Percentiles rank a stretch among this genome's conserved stretches.
Evolutionary conservation across 306 rosid species (phyloP).

Genomic region (Fragaria nilgerrensis): DNA sequence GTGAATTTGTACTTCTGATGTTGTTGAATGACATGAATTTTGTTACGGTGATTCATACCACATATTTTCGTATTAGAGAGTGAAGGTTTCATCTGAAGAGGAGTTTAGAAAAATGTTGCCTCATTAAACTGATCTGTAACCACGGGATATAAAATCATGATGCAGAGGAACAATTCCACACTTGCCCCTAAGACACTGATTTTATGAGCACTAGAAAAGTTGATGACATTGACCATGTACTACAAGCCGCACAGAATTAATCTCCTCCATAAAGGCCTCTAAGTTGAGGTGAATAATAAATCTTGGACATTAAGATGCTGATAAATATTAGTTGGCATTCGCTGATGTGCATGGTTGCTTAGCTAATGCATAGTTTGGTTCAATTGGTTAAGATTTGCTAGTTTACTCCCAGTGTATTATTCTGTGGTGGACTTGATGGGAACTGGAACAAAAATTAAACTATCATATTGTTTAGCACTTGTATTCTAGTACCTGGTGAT

Average conservation of each 20-base stretch:
- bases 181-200: neutral
- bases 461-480: too few relatives aligned
- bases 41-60: neutral
- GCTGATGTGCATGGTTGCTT: neutral
- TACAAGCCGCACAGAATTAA: too few relatives aligned
- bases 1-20: neutral
- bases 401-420: too few relatives aligned
- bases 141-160: neutral
- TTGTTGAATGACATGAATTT: neutral
- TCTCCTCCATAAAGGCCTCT: neutral
- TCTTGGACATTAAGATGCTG: neutral
- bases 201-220: neutral
- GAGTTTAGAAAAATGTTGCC: neutral
- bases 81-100: neutral
- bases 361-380: neutral
- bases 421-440: too few relatives aligned
- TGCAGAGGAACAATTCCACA: neutral
- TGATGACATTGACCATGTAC: neutral
- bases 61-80: neutral
- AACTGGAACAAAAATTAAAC: too few relatives aligned
- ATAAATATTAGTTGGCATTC: neutral
- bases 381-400: too few relatives aligned
- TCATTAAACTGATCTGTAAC: neutral
- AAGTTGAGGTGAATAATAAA: neutral
- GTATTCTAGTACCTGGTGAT: too few relatives aligned